Percentiles rank a stretch among this genome's conserved stretches.
Evolutionary conservation across 192 early-diverging fungal genomes (phyloP).

Genomic region (Jimgerdemannia lactiflua): DNA sequence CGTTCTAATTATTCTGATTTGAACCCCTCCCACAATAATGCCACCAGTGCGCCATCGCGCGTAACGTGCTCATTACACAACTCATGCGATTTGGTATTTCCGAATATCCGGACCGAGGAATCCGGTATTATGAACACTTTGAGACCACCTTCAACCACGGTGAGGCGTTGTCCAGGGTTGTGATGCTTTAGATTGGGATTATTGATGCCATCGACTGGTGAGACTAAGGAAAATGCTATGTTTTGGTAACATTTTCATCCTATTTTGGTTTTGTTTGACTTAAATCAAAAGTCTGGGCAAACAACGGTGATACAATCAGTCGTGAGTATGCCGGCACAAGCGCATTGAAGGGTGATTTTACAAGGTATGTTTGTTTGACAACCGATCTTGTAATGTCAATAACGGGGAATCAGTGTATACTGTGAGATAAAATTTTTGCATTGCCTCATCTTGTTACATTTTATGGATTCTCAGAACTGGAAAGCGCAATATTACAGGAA

Average conservation of each 20-base stretch:
- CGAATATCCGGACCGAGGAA: constrained; percentile 59
- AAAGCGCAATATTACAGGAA: constrained; percentile 67
- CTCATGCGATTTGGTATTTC: constrained; percentile 66
- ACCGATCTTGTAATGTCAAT: too few relatives aligned
- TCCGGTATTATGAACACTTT: constrained; percentile 60
- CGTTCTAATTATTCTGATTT: too few relatives aligned
- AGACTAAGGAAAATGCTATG: too few relatives aligned
- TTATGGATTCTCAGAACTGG: constrained; percentile 37
- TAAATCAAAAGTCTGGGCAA: constrained; percentile 61
- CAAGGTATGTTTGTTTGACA: constrained; percentile 30
- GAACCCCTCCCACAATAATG: background rate
- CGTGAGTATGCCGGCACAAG: constrained; percentile 76
- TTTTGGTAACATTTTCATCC: background rate
- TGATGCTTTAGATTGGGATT: too few relatives aligned
- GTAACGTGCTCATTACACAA: constrained; percentile 62
- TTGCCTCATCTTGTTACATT: background rate
- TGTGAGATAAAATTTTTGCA: background rate
- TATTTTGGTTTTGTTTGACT: constrained; percentile 1
- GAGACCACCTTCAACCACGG: constrained; percentile 62
- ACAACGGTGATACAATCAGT: constrained; percentile 78
- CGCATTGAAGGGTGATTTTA: constrained; percentile 79
- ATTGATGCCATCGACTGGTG: too few relatives aligned
- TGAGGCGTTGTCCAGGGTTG: background rate
- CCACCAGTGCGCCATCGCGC: constrained; percentile 58
- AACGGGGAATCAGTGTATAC: too few relatives aligned